Evolutionary conservation across 441 rosid genomes (phyloP), one percentile per base, ranked within the genome.

Genomic region (Mallotus repandus): DNA sequence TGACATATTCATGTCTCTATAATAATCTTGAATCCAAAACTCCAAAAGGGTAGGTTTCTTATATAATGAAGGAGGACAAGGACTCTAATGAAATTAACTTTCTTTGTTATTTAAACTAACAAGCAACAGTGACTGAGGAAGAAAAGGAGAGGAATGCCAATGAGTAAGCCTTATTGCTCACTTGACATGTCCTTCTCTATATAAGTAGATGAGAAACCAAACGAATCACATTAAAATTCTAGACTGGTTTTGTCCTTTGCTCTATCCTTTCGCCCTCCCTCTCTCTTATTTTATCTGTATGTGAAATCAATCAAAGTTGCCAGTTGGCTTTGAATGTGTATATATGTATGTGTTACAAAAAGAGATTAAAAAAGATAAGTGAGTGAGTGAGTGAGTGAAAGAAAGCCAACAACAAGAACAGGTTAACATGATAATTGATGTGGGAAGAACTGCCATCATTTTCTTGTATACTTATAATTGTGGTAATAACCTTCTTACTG

Each of bases 291-390:
- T 80, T 79, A 81, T 72, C 78, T 70, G 61, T 73, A 38, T 60
- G 71, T 76, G 84, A 43, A 53, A 81, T 76, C 84, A 79, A 82
- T 77, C 87, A 81, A 68, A 79, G 70, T 72, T 80, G 90, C 87
- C 86, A 85, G 87, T 84, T 83, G 87, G 85, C 84, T 82, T 77
- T 52, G 77, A 53, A 73, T 52, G 69, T 29, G 66, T 62, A 57
- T 48, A 22, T 43, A 58, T 4, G 71, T 29, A 41, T 14, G 3
- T 16, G 65, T 32, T 19, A 29, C 12, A 43, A 1, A 46, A 74
- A 43, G 70, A 48, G 78, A 71, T 49, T 41, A 76, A 71, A 45
- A 72, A 7, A 68, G 53, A 55, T 25, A 16, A 32, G 59, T 29
- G 32, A 29, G 32, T 2, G 32, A 29, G 32, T 29, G 32, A 29